Evolutionary conservation across 2,329 filamentous ascomycete species (phyloP), one percentile per base, ranked within the genome.

Genomic region (Drechmeria coniospora): DNA sequence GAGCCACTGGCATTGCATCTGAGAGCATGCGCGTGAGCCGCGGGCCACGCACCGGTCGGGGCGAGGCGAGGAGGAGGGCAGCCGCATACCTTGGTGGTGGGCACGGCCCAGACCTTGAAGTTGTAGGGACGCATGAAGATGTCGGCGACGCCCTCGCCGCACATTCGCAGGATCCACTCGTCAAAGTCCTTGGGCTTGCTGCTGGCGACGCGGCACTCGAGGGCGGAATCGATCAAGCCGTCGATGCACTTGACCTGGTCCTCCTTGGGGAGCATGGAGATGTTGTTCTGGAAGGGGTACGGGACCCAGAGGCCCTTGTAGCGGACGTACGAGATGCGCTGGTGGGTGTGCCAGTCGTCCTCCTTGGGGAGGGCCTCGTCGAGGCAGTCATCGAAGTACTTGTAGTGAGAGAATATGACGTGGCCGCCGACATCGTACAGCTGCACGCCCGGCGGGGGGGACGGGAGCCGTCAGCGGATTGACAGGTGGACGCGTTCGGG

Each of bases 221-320:
- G 57, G 33, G 90, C 80, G 36, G 90, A 81, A 54, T 98, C 87
- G 43, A 98, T 94, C 65, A 98, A 74, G 39, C 87, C 87, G 42
- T 95, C 83, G 47, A 98, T 78, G 56, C 82, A 92, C 51, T 71
- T 77, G 41, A 94, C 84, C 63, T 98, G 86, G 49, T 98, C 90
- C 42, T 94, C 83, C 68, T 94, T 92, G 55, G 83, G 80, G 50
- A 98, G 63, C 76, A 94, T 87, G 47, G 90, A 92, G 53, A 98
- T 87, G 68, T 98, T 98, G 74, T 95, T 98, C 67, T 98, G 90
- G 77, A 98, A 94, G 39, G 90, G 90, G 63, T 98, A 98, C 29
- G 90, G 87, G 32, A 98, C 90, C 90, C 90, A 98, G 50, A 83
- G 69, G 42, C 70, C 68, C 74, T 92, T 87, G 78, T 84, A 94